phyloP scores from a whole-genome alignment of 2,329 filamentous ascomycete genomes.

The Cladophialophora psammophila region DNA sequence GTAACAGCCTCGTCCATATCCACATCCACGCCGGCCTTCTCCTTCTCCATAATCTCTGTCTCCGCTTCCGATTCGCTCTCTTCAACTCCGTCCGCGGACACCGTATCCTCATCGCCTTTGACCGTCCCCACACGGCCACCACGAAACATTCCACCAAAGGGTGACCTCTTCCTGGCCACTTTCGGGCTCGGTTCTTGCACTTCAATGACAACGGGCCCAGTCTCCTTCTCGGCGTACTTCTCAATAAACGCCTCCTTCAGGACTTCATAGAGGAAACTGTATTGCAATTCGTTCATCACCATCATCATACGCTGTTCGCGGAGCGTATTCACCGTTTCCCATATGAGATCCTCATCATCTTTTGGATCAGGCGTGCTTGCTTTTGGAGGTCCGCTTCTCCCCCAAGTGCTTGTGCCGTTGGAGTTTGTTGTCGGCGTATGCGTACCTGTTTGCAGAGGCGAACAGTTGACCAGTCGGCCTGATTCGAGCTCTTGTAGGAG shows the following conservation, averaged over 20 bases:
- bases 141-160: constrained; percentile 28
- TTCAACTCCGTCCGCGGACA: constrained; percentile 18
- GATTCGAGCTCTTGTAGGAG: constrained; percentile 81
- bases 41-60: constrained; percentile 38
- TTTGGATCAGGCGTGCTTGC: constrained; percentile 44
- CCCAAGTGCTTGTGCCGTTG: constrained; percentile 37
- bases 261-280: constrained; percentile 86
- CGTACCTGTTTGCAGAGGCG: constrained; percentile 14
- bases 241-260: constrained; percentile 77
- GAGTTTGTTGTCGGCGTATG: constrained; percentile 12
- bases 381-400: constrained; percentile 44
- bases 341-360: constrained; percentile 71
- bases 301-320: constrained; percentile 91
- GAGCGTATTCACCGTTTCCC: constrained; percentile 78
- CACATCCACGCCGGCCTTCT: constrained; percentile 5
- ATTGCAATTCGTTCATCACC: constrained; percentile 90
- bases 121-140: constrained; percentile 14
- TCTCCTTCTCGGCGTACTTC: constrained; percentile 55
- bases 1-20: background rate
- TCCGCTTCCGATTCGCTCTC: constrained; percentile 36
- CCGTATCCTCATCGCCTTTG: constrained; percentile 29
- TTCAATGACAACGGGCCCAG: constrained; percentile 32
- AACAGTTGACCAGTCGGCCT: constrained; percentile 65
- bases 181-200: constrained; percentile 37
- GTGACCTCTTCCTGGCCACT: constrained; percentile 32